Evolutionary conservation across 169 alveolate species (phyloP), one percentile per base, ranked within the genome.

Genomic region (Plasmodium gaboni): DNA sequence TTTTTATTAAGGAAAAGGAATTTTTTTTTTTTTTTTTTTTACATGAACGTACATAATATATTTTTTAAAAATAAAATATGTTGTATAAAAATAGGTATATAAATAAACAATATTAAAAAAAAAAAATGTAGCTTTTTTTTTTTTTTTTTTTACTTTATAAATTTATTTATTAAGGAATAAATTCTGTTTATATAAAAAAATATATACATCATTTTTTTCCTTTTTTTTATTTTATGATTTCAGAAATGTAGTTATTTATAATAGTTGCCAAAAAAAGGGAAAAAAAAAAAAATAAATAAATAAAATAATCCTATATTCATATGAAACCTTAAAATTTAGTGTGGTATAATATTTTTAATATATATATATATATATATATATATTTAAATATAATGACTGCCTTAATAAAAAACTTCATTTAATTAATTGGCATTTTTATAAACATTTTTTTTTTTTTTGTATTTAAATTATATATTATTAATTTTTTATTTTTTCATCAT

Each of bases 71-170:
- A 63, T 59, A 60, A 42, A 38, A 67, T 24, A 70, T 19, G 46
- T 48, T 48, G 26, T 44, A 22, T 55, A 55, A 55, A 55, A 55
- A 6, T 38, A 38, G 9, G 46, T 38, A 38, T 38, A 38, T 5
- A 38, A 32, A 32, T 32, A 32, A 38, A 38, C 7, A 38, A 38
- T 38, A 38, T 38, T 38, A 38, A 38, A 32, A 24, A 38, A 44
- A 26, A 64, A 19, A 26, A 64, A 78, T 64, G 67, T 42, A 59
- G 51, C 38, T 50, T 78, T 78, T 78, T 32, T 68, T 69, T 46
- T 74, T 50, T 28, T 42, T 48, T 73, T 73, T 48, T 65, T 59
- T 65, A 17, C 38, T 59, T 59, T 74, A 32, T 60, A 53, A 57
- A 73, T 10, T 38, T 38, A 19, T 24, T 71, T 13, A 55, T 55